These are phyloP conservation scores for Colletotrichum noveboracense DNA, from an alignment of 2,329 filamentous ascomycete species.

Conservation along the genomic window DNA sequence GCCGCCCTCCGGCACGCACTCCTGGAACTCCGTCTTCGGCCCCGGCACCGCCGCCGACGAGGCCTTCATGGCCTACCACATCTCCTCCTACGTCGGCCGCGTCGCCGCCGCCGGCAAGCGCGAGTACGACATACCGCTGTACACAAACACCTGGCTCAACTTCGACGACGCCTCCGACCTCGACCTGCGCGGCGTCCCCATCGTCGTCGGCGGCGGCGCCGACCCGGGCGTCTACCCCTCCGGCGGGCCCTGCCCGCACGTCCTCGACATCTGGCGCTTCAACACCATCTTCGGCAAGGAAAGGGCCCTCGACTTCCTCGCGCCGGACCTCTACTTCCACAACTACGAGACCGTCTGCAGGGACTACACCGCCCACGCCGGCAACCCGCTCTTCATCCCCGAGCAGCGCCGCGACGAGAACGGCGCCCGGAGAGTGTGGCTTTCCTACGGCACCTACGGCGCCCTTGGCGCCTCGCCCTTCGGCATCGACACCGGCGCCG, in stretches of 20 bases:
- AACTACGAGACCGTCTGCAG: conserved; percentile 48
- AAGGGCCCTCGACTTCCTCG: conserved; percentile 47
- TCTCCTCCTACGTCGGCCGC: conserved; percentile 36
- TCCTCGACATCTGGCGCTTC: conserved; percentile 43
- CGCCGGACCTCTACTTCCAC: conserved; percentile 54
- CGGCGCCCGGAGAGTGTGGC: conserved; percentile 46
- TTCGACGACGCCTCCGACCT: conserved; percentile 34
- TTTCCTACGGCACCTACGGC: conserved; percentile 43
- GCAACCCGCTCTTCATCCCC: conserved; percentile 54
- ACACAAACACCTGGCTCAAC: conserved; percentile 42
- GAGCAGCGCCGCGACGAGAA: conserved; percentile 56
- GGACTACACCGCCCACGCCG: conserved; percentile 43
- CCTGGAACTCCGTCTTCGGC: conserved; percentile 40
- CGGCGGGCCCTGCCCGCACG: conserved; percentile 36
- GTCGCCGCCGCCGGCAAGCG: conserved; percentile 39
- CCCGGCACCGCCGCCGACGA: conserved; percentile 32
- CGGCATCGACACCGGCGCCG: conserved; percentile 40
- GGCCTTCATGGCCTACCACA: conserved; percentile 41
- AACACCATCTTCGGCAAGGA: conserved; percentile 29
- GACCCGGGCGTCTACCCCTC: conserved; percentile 41
- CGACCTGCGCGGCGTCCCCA: conserved; percentile 34
- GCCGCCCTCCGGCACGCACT: conserved; percentile 28
- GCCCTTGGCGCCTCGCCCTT: conserved; percentile 44
- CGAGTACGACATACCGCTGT: conserved; percentile 36
- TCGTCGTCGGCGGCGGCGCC: conserved; percentile 39